phyloP scores from a whole-genome alignment of 192 early-diverging fungal species.

The Backusella parvicylindrica region DNA sequence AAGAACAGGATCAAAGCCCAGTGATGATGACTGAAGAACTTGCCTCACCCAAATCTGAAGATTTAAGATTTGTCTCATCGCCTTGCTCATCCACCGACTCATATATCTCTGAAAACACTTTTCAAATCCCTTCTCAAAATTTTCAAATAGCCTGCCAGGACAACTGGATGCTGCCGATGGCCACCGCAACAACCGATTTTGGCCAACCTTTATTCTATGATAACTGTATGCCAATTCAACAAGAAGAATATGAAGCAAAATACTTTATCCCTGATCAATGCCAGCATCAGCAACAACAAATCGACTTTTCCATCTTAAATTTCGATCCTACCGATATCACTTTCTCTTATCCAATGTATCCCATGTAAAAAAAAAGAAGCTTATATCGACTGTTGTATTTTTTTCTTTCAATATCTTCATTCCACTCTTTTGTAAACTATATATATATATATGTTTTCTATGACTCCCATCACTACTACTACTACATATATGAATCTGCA shows the following conservation, averaged over 20 bases:
- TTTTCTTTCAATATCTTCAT: not conserved
- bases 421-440: not conserved
- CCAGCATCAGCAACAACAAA: not conserved
- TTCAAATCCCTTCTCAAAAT: not conserved
- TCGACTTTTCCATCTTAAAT: slow-evolving; percentile 1
- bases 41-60: not conserved
- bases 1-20: not conserved
- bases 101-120: not conserved
- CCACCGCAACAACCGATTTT: not conserved
- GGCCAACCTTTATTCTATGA: not conserved
- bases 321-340: slow-evolving; percentile 1
- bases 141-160: not conserved
- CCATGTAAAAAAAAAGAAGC: not conserved
- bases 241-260: not conserved
- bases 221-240: not conserved
- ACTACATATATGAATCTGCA: not conserved
- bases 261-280: not conserved
- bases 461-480: not conserved
- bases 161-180: not conserved
- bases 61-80: not conserved
- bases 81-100: not conserved
- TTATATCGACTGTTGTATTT: not conserved
- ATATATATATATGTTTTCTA: not conserved
- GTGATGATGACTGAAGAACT: not conserved
- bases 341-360: not conserved